A percentile compares a stretch with the other conserved stretches of the same genome.
phyloP scores from a whole-genome alignment of 306 rosid species.

The Vachellia pachyceras region DNA sequence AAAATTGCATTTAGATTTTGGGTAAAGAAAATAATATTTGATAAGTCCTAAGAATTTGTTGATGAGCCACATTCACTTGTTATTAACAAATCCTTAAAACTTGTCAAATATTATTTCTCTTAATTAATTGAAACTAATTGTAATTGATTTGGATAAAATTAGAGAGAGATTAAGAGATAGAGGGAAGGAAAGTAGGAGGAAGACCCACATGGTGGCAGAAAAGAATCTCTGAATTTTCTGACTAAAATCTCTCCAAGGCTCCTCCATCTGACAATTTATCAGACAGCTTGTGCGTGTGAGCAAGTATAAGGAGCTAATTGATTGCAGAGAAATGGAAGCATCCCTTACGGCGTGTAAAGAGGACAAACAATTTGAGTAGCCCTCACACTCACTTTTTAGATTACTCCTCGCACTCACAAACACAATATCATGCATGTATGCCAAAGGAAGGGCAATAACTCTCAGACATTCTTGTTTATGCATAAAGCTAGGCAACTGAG shows the following conservation, averaged over 20 bases:
- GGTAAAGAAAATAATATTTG: too few species aligned
- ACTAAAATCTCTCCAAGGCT: slow-evolving; percentile 5
- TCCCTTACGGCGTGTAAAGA: slow-evolving; percentile 54
- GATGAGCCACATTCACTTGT: too few species aligned
- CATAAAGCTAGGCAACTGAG: slow-evolving; percentile 53
- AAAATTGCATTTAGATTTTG: too few species aligned
- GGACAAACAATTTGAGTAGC: slow-evolving; percentile 29
- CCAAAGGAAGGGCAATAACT: not conserved
- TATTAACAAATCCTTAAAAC: too few species aligned
- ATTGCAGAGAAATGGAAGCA: slow-evolving; percentile 39
- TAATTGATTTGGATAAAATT: not conserved
- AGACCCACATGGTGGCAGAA: slow-evolving; percentile 11
- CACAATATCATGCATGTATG: not conserved
- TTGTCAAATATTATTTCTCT: too few species aligned
- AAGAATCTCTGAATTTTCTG: slow-evolving; percentile 21
- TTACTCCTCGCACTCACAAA: not conserved
- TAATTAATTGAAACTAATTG: too few species aligned
- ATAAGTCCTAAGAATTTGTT: too few species aligned
- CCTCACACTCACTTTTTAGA: not conserved
- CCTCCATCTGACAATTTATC: slow-evolving; percentile 8
- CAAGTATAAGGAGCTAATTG: slow-evolving; percentile 16
- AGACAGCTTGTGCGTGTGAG: slow-evolving; percentile 25
- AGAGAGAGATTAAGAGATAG: not conserved
- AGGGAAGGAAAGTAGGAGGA: not conserved
- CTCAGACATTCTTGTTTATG: slow-evolving; percentile 53